Conservation (phyloP, 2,329 filamentous ascomycete genomes). For the Epicoccum nigrum region DNA sequence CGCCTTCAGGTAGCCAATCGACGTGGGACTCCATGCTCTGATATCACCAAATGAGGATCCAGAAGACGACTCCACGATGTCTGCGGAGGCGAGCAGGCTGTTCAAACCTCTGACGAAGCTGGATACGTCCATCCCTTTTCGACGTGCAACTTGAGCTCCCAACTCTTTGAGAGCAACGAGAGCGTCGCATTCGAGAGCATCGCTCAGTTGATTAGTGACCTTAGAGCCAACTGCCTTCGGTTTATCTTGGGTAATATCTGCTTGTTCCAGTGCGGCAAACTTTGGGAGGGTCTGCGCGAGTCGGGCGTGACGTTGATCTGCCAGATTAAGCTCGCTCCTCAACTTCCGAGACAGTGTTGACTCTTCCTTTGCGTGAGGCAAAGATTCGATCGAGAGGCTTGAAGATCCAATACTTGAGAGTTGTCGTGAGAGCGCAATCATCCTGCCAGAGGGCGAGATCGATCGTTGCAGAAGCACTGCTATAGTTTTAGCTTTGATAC, state of each 20-base stretch:
- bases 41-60: neutral
- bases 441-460: slow-evolving; percentile 47
- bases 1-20: neutral
- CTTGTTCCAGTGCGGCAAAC: slow-evolving; percentile 42
- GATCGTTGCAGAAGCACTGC: slow-evolving; percentile 37
- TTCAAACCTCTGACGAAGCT: slow-evolving; percentile 44
- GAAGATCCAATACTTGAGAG: slow-evolving; percentile 37
- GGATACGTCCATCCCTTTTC: slow-evolving; percentile 42
- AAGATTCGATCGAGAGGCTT: slow-evolving; percentile 43
- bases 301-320: slow-evolving; percentile 12
- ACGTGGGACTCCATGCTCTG: no score
- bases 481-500: neutral
- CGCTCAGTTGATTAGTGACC: slow-evolving; percentile 7
- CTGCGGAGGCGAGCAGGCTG: slow-evolving; percentile 32
- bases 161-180: slow-evolving; percentile 45
- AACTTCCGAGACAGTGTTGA: slow-evolving; percentile 36
- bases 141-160: slow-evolving; percentile 42
- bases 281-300: slow-evolving; percentile 10
- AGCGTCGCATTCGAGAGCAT: slow-evolving; percentile 36
- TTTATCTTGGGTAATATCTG: slow-evolving; percentile 39
- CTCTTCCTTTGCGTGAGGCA: slow-evolving; percentile 24
- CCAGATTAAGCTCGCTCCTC: slow-evolving; percentile 39
- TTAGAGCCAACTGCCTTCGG: slow-evolving; percentile 34
- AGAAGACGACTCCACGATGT: neutral
- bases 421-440: slow-evolving; percentile 49